Conservation (phyloP, 2,329 filamentous ascomycete genomes). For the Aspergillus persii region DNA sequence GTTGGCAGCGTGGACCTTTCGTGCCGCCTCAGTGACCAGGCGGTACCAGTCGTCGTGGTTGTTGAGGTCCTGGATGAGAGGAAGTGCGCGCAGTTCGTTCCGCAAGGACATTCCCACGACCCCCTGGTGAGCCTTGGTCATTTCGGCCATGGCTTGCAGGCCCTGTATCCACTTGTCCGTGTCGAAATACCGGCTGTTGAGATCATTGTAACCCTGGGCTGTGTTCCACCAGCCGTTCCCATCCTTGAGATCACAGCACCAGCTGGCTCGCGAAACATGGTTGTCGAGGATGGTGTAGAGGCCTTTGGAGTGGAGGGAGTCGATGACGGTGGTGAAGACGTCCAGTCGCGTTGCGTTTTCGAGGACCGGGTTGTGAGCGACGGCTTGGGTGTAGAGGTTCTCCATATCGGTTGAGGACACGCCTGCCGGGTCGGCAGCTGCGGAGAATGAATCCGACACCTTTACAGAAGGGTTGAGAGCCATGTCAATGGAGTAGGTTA, state of each 20-base stretch:
- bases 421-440: not conserved
- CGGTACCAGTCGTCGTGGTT: conserved; percentile 1
- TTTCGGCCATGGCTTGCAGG: not conserved
- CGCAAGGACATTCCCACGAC: conserved; percentile 1
- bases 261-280: conserved; percentile 4
- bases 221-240: conserved; percentile 4
- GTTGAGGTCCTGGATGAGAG: conserved; percentile 1
- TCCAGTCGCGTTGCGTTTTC: not conserved
- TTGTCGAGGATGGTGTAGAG: conserved; percentile 5
- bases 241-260: conserved; percentile 2
- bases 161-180: not conserved
- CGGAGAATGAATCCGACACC: not conserved
- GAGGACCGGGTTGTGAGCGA: not conserved
- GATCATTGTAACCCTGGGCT: conserved; percentile 4
- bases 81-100: conserved; percentile 2
- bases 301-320: conserved; percentile 1
- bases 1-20: not conserved
- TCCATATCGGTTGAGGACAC: not conserved
- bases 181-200: conserved; percentile 4
- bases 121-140: not conserved
- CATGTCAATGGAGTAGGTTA: conserved; percentile 4
- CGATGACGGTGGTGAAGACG: conserved; percentile 1
- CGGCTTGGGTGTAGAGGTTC: conserved; percentile 2
- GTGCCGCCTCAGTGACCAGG: not conserved
- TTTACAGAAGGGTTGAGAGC: conserved; percentile 1